A percentile compares a stretch with the other conserved stretches of the same genome.
Evolutionary conservation across 2,329 filamentous ascomycete genomes (phyloP).

Genomic region (Paracoccidioides brasiliensis): DNA sequence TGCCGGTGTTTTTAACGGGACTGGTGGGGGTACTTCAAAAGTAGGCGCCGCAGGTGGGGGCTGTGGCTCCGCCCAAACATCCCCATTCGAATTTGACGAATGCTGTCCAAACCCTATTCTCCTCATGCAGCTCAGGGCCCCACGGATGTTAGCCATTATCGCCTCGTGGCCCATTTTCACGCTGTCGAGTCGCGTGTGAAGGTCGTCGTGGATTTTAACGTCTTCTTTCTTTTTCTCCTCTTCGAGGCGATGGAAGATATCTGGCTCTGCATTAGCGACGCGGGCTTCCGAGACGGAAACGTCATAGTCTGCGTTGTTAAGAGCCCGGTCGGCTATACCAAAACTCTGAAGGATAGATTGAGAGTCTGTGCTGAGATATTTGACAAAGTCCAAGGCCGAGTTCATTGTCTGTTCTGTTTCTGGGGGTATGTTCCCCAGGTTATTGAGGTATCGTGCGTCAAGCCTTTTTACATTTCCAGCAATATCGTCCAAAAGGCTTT

Average conservation of each 20-base stretch:
- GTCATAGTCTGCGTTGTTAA: conserved; percentile 41
- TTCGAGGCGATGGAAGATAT: conserved; percentile 31
- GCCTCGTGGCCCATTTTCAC: conserved; percentile 28
- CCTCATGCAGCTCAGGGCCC: conserved; percentile 26
- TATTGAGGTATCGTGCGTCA: conserved; percentile 21
- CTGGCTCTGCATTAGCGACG: conserved; percentile 30
- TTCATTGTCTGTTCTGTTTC: conserved; percentile 27
- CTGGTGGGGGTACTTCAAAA: background rate
- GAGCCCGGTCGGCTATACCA: conserved; percentile 35
- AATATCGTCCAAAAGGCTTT: conserved; percentile 38
- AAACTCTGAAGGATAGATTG: conserved; percentile 36
- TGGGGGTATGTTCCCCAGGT: conserved; percentile 22
- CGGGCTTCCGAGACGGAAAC: conserved; percentile 42
- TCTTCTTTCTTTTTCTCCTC: conserved; percentile 39
- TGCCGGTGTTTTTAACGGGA: background rate
- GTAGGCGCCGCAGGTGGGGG: background rate
- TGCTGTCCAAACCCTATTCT: conserved; percentile 12
- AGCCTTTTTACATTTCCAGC: conserved; percentile 30
- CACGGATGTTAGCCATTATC: conserved; percentile 25
- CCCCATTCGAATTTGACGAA: background rate
- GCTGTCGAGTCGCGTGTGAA: conserved; percentile 29
- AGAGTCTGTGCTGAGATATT: conserved; percentile 31
- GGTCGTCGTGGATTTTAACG: conserved; percentile 31
- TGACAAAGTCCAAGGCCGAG: conserved; percentile 25
- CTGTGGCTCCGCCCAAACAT: background rate